Conservation (phyloP, 2,329 filamentous ascomycete species). For the Gaeumannomyces tritici region DNA sequence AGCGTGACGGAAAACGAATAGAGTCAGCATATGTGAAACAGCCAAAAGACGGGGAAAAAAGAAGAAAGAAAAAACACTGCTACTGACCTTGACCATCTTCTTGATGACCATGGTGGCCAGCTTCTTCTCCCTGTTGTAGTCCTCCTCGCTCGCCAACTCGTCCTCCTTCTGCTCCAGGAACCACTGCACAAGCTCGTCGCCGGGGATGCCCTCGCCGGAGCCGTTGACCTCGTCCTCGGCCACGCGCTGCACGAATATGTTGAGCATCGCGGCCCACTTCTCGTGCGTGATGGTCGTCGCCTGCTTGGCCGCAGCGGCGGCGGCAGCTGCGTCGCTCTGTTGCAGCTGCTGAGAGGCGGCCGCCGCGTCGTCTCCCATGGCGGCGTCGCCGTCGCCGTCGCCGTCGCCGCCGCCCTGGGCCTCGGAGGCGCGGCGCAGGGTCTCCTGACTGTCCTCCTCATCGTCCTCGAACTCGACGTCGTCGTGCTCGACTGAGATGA, state of each 20-base stretch:
- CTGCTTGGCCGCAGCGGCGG: constrained; percentile 21
- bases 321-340: constrained; percentile 2
- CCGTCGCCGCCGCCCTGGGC: constrained; percentile 31
- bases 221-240: constrained; percentile 67
- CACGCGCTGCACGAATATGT: constrained; percentile 72
- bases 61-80: constrained; percentile 2
- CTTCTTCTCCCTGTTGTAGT: constrained; percentile 63
- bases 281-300: constrained; percentile 92
- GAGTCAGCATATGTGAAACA: constrained; percentile 16
- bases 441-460: constrained; percentile 16
- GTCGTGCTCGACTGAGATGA: constrained; percentile 96
- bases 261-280: constrained; percentile 87
- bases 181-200: constrained; percentile 74
- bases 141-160: constrained; percentile 71
- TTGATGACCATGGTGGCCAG: constrained; percentile 80
- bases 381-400: constrained; percentile 36
- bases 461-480: constrained; percentile 88
- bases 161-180: constrained; percentile 88
- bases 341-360: constrained; percentile 18
- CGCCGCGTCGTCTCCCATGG: constrained; percentile 28
- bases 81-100: constrained; percentile 85
- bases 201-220: constrained; percentile 73
- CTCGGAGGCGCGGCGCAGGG: constrained; percentile 3
- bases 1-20: constrained; percentile 13
- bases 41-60: neutral